Percentiles rank a stretch among this genome's conserved stretches.
These are phyloP conservation scores for Hamigera avellanea DNA, from an alignment of 495 filamentous ascomycete species.

Conservation along the genomic window DNA sequence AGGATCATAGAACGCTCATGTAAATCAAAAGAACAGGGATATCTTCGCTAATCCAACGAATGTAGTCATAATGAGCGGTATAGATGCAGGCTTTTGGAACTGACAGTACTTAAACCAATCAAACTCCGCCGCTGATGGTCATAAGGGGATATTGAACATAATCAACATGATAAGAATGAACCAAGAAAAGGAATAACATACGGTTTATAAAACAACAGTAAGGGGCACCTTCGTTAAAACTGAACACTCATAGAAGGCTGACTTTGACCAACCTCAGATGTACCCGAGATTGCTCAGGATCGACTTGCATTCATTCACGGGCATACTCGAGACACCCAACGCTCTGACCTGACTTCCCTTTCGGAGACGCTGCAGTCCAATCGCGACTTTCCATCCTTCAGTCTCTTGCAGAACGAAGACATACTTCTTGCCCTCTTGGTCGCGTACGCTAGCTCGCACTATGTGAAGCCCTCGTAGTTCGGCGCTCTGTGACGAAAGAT, in stretches of 20 bases:
- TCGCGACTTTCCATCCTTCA: conserved; percentile 88
- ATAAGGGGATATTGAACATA: too few relatives aligned
- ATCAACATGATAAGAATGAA: too few relatives aligned
- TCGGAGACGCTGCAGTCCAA: conserved; percentile 64
- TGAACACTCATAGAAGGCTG: background rate
- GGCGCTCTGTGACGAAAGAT: conserved; percentile 33
- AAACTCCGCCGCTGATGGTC: too few relatives aligned
- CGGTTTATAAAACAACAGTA: too few relatives aligned
- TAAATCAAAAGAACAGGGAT: too few relatives aligned
- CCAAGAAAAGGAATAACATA: too few relatives aligned
- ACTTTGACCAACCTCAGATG: conserved; percentile 19
- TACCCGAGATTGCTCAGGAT: conserved; percentile 54
- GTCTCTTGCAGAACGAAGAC: conserved; percentile 72
- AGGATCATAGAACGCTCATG: too few relatives aligned
- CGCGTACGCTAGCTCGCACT: conserved; percentile 68
- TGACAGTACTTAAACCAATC: too few relatives aligned
- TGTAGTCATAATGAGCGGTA: too few relatives aligned
- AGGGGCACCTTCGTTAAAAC: too few relatives aligned
- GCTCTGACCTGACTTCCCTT: conserved; percentile 58
- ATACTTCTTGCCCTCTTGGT: conserved; percentile 72
- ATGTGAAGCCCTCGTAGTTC: conserved; percentile 60
- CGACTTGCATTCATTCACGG: conserved; percentile 44
- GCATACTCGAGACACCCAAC: conserved; percentile 52
- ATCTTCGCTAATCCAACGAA: too few relatives aligned
- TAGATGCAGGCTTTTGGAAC: too few relatives aligned